Evolutionary conservation across 805 yeast genomes (phyloP).

Genomic region (Hermanozyma aechmeae): DNA sequence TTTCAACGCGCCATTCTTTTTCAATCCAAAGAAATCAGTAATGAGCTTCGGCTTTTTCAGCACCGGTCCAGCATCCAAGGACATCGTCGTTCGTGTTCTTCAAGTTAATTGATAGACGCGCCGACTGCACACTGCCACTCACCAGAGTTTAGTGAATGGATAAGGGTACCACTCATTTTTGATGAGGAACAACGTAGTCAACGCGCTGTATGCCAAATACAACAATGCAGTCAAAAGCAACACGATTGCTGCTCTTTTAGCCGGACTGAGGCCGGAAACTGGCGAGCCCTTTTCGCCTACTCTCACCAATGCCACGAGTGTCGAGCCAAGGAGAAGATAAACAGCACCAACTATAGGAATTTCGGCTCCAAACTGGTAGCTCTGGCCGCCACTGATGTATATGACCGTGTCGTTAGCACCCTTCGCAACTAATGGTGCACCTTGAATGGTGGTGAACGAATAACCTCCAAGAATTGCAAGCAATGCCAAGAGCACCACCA

Average conservation of each 20-base stretch:
- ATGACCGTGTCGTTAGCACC: slow-evolving; percentile 42
- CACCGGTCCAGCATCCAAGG: no score
- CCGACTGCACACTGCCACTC: no score
- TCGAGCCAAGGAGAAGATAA: slow-evolving; percentile 38
- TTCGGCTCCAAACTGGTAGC: slow-evolving; percentile 67
- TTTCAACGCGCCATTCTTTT: slow-evolving; percentile 1
- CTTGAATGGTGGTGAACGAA: slow-evolving; percentile 51
- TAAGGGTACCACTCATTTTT: slow-evolving; percentile 46
- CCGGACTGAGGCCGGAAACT: no score
- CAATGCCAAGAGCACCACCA: slow-evolving; percentile 27
- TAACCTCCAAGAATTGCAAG: slow-evolving; percentile 50
- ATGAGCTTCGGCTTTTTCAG: slow-evolving; percentile 6
- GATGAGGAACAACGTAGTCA: slow-evolving; percentile 33
- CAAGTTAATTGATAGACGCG: no score
- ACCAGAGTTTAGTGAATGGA: slow-evolving; percentile 17
- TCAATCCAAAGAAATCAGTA: slow-evolving; percentile 9
- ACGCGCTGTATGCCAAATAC: slow-evolving; percentile 32
- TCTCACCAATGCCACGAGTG: slow-evolving; percentile 31
- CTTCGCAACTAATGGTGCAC: slow-evolving; percentile 53
- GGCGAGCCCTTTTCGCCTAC: slow-evolving; percentile 25
- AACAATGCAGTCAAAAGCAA: slow-evolving; percentile 14
- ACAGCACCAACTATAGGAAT: slow-evolving; percentile 41
- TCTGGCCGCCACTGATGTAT: slow-evolving; percentile 53
- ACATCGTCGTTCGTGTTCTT: no score
- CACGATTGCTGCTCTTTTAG: slow-evolving; percentile 10